Base-by-base conservation (phyloP, 192 early-diverging fungal species). In the Backusella liffmaniae region DNA sequence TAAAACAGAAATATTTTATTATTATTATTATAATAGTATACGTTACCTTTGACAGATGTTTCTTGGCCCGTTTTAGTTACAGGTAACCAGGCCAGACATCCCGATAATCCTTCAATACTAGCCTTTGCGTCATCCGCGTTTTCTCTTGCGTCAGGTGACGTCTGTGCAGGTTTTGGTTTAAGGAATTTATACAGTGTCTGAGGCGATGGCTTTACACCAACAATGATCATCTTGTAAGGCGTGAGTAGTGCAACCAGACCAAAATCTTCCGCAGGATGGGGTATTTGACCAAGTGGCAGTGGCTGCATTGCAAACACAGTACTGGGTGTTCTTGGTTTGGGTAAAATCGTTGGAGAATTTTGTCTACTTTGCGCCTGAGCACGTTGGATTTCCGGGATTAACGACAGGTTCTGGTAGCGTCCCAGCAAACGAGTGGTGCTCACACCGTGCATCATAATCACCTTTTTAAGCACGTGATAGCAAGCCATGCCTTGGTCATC, bases 401-500 rank as follows among this genome's bases (percentile, higher is more conserved):
- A 29, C 15, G 77, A 73, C 1, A 83, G 51, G 37, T 80, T 83
- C 23, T 79, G 87, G 41, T 90, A 90, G 72, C 88, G 77, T 51
- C 89, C 89, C 15, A 90, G 56, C 12, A 90, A 82, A 56, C 87
- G 79, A 5, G 83, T 88, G 5, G 89, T 90, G 66, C 87, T 86
- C 8, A 84, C 85, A 23, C 84, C 87, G 65, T 88, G 86, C 10
- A 90, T 87, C 85, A 90, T 85, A 73, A 90, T 84, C 1, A 88
- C 79, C 56, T 88, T 88, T 75, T 90, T 87, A 23, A 90, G 75
- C 18, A 84, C 73, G 66, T 90, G 89, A 39, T 88, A 87, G 74
- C 88, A 90, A 3, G 87, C 82, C 89, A 90, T 90, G 8, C 89
- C 89, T 73, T 84, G 79, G 77, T 90, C 85, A 46, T 90, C 87